These are phyloP conservation scores for Saccharomycopsis oosterbeekiorum DNA, from an alignment of 805 yeast species.

Conservation along the genomic window DNA sequence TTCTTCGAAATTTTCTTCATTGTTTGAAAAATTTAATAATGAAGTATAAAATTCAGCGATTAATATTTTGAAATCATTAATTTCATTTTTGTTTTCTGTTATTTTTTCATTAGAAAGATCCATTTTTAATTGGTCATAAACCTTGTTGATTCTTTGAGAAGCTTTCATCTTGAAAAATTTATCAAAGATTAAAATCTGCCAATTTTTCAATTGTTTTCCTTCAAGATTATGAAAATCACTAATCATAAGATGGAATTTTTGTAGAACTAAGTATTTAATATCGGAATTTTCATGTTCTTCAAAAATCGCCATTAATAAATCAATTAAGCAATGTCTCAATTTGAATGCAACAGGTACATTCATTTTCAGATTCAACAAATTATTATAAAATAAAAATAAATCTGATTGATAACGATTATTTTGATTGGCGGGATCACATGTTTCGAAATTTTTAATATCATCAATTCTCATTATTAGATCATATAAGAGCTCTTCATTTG, in stretches of 20 bases:
- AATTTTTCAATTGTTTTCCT: neutral
- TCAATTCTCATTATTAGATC: neutral
- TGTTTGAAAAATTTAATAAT: neutral
- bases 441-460: neutral
- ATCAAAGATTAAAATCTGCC: neutral
- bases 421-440: neutral
- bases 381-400: neutral
- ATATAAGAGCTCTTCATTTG: neutral
- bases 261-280: neutral
- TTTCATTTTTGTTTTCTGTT: neutral
- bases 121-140: neutral
- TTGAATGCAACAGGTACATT: neutral
- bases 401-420: neutral
- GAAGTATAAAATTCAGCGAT: neutral
- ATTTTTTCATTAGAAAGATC: neutral
- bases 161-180: neutral
- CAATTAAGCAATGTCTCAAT: neutral
- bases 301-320: neutral
- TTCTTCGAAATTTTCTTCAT: neutral
- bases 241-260: neutral
- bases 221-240: neutral
- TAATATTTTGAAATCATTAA: neutral
- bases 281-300: neutral
- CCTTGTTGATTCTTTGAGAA: neutral
- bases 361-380: neutral